phyloP scores from a whole-genome alignment of 2,329 filamentous ascomycete genomes.

The Harringtonia lauricola region DNA sequence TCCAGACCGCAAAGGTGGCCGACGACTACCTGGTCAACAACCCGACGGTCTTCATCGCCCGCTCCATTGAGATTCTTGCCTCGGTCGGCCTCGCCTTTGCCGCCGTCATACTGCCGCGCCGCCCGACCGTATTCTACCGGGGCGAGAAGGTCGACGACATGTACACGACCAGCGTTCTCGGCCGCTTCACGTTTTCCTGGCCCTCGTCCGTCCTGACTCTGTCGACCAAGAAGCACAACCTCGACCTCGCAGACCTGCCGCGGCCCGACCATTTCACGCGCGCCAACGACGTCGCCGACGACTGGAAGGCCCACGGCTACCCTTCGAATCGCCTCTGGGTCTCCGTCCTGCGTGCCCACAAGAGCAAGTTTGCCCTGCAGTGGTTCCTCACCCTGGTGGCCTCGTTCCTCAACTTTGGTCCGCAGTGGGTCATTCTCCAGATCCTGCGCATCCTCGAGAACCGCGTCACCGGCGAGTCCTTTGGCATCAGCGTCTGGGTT shows the following conservation, averaged over 20 bases:
- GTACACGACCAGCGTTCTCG: slow-evolving; percentile 48
- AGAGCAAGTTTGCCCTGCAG: slow-evolving; percentile 43
- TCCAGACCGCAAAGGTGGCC: slow-evolving; percentile 32
- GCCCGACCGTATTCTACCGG: slow-evolving; percentile 54
- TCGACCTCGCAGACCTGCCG: slow-evolving; percentile 53
- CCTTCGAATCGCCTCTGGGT: slow-evolving; percentile 43
- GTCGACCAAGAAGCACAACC: slow-evolving; percentile 44
- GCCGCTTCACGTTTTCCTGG: slow-evolving; percentile 58
- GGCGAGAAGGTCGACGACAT: slow-evolving; percentile 51
- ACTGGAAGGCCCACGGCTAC: slow-evolving; percentile 36
- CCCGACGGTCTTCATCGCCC: slow-evolving; percentile 29
- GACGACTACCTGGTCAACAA: slow-evolving; percentile 23
- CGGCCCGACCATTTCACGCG: slow-evolving; percentile 45
- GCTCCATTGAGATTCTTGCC: slow-evolving; percentile 33
- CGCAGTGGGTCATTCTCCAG: slow-evolving; percentile 57
- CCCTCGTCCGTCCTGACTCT: slow-evolving; percentile 39
- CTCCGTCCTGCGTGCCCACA: slow-evolving; percentile 47
- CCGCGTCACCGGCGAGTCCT: slow-evolving; percentile 30
- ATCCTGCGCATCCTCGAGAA: slow-evolving; percentile 55
- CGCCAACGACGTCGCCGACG: slow-evolving; percentile 35
- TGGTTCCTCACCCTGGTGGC: slow-evolving; percentile 42
- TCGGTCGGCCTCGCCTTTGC: slow-evolving; percentile 33
- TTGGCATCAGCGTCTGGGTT: slow-evolving; percentile 48
- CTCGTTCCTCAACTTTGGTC: slow-evolving; percentile 53
- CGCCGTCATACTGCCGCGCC: slow-evolving; percentile 48